A percentile compares a stretch with the other conserved stretches of the same genome.
Evolutionary conservation across 306 rosid species (phyloP).

Genomic region (Prunus dulcis): DNA sequence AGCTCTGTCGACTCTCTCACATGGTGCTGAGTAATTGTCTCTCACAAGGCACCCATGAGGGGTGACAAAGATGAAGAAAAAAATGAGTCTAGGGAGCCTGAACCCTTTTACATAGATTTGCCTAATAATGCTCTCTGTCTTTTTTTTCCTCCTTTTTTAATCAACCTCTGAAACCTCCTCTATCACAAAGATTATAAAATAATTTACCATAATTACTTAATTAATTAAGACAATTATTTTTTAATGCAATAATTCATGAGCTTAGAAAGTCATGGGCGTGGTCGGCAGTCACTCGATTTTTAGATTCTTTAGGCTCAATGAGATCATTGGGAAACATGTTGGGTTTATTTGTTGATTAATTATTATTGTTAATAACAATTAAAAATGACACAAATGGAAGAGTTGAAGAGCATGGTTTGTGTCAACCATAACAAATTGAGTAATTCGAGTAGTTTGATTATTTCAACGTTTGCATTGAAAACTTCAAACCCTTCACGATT

Average conservation of each 20-base stretch:
- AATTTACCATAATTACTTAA: neutral
- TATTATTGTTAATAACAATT: neutral
- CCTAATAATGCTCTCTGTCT: conserved; percentile 17
- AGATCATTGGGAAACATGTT: neutral
- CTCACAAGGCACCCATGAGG: conserved; percentile 36
- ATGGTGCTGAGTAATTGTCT: conserved; percentile 52
- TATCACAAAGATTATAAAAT: conserved; percentile 1
- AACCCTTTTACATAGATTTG: conserved; percentile 31
- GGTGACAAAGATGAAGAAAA: conserved; percentile 14
- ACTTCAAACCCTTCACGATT: conserved; percentile 2
- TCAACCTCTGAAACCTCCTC: conserved; percentile 1
- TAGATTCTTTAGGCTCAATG: conserved; percentile 1
- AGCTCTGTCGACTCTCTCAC: conserved; percentile 30
- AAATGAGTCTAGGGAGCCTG: conserved; percentile 46
- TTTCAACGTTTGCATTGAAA: conserved; percentile 15
- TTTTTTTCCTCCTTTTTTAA: conserved; percentile 4
- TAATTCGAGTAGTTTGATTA: neutral
- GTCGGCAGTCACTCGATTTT: conserved; percentile 22
- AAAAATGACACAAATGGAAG: conserved; percentile 7
- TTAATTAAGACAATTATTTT: neutral
- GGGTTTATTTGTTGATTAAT: neutral
- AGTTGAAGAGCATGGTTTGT: conserved; percentile 1
- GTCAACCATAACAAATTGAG: conserved; percentile 6
- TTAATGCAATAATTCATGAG: neutral
- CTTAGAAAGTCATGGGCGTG: conserved; percentile 19